phyloP scores from a whole-genome alignment of 768 basidiomycete species.

The Trametes meyenii region DNA sequence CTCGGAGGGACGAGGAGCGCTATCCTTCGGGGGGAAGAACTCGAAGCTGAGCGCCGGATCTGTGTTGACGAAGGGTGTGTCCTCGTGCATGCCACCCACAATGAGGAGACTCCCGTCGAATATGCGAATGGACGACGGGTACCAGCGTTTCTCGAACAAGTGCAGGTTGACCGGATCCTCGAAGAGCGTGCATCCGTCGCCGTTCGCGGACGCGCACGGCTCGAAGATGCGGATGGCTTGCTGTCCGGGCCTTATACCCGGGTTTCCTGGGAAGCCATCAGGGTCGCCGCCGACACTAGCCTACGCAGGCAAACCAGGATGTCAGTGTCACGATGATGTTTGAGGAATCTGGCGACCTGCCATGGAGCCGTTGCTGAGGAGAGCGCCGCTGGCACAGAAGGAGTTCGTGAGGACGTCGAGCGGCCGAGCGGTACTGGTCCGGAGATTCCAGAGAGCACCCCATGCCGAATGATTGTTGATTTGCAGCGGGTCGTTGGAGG shows the following conservation, averaged over 20 bases:
- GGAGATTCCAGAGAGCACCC: slow-evolving; percentile 74
- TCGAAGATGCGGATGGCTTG: slow-evolving; percentile 74
- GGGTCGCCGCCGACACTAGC: slow-evolving; percentile 80
- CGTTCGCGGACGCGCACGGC: slow-evolving; percentile 57
- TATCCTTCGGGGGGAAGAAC: slow-evolving; percentile 77
- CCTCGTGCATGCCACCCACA: slow-evolving; percentile 79
- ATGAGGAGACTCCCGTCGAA: slow-evolving; percentile 80
- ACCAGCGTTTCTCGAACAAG: slow-evolving; percentile 81
- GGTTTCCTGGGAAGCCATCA: slow-evolving; percentile 62
- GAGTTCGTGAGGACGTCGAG: slow-evolving; percentile 76
- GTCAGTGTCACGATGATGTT: background rate
- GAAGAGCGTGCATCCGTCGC: slow-evolving; percentile 58
- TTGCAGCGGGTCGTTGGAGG: slow-evolving; percentile 79
- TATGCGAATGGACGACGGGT: slow-evolving; percentile 69
- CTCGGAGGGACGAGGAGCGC: slow-evolving; percentile 28
- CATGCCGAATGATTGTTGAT: slow-evolving; percentile 80
- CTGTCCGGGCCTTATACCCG: slow-evolving; percentile 74
- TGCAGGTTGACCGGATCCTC: slow-evolving; percentile 66
- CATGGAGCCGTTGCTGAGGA: slow-evolving; percentile 35
- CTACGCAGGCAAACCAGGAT: slow-evolving; percentile 16
- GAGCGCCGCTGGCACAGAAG: slow-evolving; percentile 77
- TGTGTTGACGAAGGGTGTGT: slow-evolving; percentile 83
- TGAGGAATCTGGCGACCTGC: slow-evolving; percentile 28
- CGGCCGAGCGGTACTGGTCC: slow-evolving; percentile 61
- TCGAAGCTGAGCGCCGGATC: slow-evolving; percentile 80